phyloP scores from a whole-genome alignment of 2,329 filamentous ascomycete genomes.

The Fusarium domesticum region DNA sequence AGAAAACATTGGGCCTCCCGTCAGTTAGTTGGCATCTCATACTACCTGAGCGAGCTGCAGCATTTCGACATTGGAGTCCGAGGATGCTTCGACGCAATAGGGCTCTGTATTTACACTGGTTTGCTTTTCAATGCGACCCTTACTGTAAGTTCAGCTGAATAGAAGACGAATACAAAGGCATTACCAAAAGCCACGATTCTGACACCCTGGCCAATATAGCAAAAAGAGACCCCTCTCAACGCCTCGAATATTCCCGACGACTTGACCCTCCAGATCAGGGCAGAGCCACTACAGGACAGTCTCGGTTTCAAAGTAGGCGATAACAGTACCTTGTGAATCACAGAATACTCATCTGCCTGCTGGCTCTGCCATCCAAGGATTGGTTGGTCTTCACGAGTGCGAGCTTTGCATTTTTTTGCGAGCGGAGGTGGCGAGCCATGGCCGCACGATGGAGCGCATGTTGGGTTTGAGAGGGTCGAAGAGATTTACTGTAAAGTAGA shows the following conservation, averaged over 20 bases:
- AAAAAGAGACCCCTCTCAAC: not conserved
- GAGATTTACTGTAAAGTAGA: not conserved
- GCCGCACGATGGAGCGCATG: not conserved
- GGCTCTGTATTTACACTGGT: constrained; percentile 15
- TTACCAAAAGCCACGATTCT: too few species aligned
- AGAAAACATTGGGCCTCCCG: constrained; percentile 14
- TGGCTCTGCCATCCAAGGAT: not conserved
- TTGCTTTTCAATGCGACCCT: not conserved
- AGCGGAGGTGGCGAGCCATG: not conserved
- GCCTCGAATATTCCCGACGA: not conserved
- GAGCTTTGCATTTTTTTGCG: not conserved
- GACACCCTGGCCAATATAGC: too few species aligned
- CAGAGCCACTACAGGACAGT: not conserved
- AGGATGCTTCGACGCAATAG: constrained; percentile 22
- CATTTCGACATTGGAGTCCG: constrained; percentile 30
- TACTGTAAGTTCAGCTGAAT: not conserved
- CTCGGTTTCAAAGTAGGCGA: not conserved
- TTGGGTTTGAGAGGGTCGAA: not conserved
- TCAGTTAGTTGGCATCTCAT: constrained; percentile 27
- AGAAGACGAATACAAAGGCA: too few species aligned
- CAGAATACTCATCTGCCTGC: not conserved
- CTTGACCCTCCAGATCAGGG: not conserved
- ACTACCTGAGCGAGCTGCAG: constrained; percentile 27
- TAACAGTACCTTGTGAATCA: not conserved
- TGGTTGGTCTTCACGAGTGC: not conserved